These are phyloP conservation scores for Metschnikowia kofuensis DNA, from an alignment of 805 yeast genomes.

Conservation along the genomic window DNA sequence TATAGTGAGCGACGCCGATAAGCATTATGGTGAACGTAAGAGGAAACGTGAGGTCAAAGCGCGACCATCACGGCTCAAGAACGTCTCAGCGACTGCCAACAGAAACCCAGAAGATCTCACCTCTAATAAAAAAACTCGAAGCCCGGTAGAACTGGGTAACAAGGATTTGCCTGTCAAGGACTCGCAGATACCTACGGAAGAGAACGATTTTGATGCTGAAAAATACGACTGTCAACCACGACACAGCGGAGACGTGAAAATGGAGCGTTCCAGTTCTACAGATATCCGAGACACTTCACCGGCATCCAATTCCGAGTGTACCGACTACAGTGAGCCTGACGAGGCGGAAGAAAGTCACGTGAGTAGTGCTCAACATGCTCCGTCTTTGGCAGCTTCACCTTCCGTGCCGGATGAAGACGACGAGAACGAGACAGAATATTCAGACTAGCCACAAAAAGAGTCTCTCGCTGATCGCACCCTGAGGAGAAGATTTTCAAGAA, in stretches of 20 bases:
- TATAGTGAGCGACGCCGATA: slow-evolving; percentile 8
- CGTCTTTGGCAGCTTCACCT: not conserved
- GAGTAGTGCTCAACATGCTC: not conserved
- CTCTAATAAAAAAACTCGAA: no score
- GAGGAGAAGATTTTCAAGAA: no score
- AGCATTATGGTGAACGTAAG: slow-evolving; percentile 5
- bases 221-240: not conserved
- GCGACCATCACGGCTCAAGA: not conserved
- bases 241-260: not conserved
- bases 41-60: not conserved
- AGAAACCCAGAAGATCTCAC: not conserved
- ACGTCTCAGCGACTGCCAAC: not conserved
- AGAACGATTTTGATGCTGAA: not conserved
- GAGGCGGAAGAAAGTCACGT: slow-evolving; percentile 8
- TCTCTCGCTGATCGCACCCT: not conserved
- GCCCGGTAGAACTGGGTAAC: no score
- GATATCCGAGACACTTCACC: not conserved
- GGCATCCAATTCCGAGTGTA: not conserved
- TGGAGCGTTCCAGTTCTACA: not conserved
- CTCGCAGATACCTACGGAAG: not conserved
- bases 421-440: slow-evolving; percentile 15
- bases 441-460: slow-evolving; percentile 4
- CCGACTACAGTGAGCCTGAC: slow-evolving; percentile 2
- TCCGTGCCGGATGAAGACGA: not conserved
- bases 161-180: no score